Percentiles rank a stretch among this genome's conserved stretches.
These are phyloP conservation scores for Solanum infundibuliforme DNA, from an alignment of 257 asterid genomes.

Conservation along the genomic window DNA sequence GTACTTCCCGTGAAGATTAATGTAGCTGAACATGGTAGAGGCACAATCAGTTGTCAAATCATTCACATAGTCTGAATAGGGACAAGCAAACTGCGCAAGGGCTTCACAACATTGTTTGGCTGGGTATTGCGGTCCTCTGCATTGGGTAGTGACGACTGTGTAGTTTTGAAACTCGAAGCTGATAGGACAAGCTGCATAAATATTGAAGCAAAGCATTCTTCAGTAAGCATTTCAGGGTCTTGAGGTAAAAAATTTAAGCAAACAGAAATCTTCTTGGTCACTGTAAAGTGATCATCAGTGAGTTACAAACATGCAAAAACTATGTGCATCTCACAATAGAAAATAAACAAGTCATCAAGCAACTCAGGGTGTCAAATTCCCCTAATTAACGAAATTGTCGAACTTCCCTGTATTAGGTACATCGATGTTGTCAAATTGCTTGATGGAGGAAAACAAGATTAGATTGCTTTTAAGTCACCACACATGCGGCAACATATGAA, in stretches of 20 bases:
- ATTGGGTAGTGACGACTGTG: conserved; percentile 55
- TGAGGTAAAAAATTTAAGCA: neutral
- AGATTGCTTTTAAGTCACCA: neutral
- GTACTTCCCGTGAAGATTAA: conserved; percentile 60
- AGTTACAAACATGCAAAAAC: neutral
- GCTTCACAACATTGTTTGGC: conserved; percentile 42
- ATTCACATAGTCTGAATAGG: conserved; percentile 25
- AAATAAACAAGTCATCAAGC: neutral
- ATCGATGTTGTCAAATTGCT: neutral
- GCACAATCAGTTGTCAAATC: conserved; percentile 62
- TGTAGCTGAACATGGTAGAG: conserved; percentile 74
- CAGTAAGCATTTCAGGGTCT: neutral
- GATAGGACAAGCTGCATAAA: conserved; percentile 50
- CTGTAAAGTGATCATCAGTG: neutral
- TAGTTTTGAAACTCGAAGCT: conserved; percentile 70
- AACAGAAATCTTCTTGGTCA: neutral
- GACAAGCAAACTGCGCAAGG: conserved; percentile 49
- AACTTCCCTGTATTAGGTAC: neutral
- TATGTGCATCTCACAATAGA: neutral
- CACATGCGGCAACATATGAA: neutral
- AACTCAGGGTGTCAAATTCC: neutral
- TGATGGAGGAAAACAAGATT: neutral
- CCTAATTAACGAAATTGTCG: neutral
- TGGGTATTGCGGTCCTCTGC: conserved; percentile 68
- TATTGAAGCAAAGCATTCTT: neutral